Percentiles rank a stretch among this genome's conserved stretches.
These are phyloP conservation scores for Medicago ruthenica DNA, from an alignment of 306 rosid species.

Conservation along the genomic window DNA sequence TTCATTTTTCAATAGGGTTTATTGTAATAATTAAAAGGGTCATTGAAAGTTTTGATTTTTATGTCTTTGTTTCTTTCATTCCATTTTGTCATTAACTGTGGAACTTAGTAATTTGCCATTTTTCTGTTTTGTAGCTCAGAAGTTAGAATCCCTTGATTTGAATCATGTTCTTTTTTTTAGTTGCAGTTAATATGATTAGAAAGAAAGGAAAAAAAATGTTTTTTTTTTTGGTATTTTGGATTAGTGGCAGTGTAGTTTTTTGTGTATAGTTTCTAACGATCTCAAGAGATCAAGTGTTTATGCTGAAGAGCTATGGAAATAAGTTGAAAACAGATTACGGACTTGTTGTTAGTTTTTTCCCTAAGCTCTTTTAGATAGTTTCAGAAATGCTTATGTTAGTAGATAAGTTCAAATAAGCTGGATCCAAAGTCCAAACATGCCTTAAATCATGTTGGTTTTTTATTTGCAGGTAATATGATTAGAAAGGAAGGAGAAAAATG, in stretches of 20 bases:
- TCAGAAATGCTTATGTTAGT: neutral
- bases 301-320: neutral
- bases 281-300: neutral
- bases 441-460: neutral
- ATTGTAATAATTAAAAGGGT: neutral
- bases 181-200: conserved; percentile 2
- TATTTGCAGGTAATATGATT: neutral
- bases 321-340: neutral
- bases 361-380: neutral
- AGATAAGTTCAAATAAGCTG: neutral
- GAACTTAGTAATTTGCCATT: neutral
- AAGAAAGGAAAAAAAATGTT: neutral
- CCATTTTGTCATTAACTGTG: neutral
- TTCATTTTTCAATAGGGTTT: neutral
- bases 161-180: neutral
- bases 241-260: neutral
- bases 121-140: neutral
- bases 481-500: neutral
- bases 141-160: neutral
- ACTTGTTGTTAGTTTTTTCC: neutral
- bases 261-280: neutral
- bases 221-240: neutral
- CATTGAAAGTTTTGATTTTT: neutral
- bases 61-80: neutral
- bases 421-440: neutral